Percentiles rank a stretch among this genome's conserved stretches.
These are phyloP conservation scores for Exophiala mesophila DNA, from an alignment of 2,329 filamentous ascomycete species.

Conservation along the genomic window DNA sequence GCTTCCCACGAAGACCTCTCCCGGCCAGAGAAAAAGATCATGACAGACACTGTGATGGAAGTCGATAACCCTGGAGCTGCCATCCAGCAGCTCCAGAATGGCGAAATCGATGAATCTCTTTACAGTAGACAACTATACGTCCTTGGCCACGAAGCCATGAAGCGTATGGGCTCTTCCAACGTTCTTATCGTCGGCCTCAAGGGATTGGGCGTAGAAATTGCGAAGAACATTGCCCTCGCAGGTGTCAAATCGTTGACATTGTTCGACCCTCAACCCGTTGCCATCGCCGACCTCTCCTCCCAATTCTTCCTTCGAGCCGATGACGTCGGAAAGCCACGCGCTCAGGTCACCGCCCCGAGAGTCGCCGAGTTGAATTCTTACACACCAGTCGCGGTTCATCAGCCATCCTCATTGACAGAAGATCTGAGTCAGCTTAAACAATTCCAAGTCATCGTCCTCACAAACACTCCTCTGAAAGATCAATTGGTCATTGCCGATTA, in stretches of 20 bases:
- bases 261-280: constrained; percentile 79
- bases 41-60: constrained; percentile 57
- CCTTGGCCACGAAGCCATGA: constrained; percentile 82
- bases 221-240: constrained; percentile 96
- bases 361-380: constrained; percentile 96
- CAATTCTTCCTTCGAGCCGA: constrained; percentile 91
- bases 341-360: constrained; percentile 77
- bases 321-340: constrained; percentile 89
- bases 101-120: constrained; percentile 63
- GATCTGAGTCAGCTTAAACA: constrained; percentile 78
- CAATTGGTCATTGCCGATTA: constrained; percentile 86
- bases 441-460: constrained; percentile 90
- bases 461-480: constrained; percentile 71
- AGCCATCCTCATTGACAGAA: constrained; percentile 59
- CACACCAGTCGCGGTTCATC: constrained; percentile 78
- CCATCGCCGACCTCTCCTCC: constrained; percentile 84
- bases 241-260: constrained; percentile 96
- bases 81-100: constrained; percentile 57
- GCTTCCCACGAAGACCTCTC: constrained; percentile 45
- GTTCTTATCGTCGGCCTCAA: constrained; percentile 87
- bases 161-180: constrained; percentile 96
- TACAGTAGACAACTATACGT: constrained; percentile 67
- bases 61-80: constrained; percentile 55
- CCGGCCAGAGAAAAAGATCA: constrained; percentile 50
- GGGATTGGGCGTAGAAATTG: constrained; percentile 93